Evolutionary conservation across 2,329 filamentous ascomycete species (phyloP).

Genomic region (Trichoderma atroviride): DNA sequence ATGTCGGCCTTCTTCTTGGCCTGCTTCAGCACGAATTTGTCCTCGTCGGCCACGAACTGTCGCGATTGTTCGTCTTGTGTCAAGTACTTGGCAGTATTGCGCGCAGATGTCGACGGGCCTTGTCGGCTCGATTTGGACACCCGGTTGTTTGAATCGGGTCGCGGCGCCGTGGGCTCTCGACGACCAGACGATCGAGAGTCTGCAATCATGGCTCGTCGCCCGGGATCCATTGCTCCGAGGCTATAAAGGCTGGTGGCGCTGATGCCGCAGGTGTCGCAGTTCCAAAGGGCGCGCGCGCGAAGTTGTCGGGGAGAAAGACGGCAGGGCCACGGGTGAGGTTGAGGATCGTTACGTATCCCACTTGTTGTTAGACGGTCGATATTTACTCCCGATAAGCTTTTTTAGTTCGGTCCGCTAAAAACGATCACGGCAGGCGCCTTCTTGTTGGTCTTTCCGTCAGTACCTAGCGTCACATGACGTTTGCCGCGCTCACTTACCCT

Average conservation of each 20-base stretch:
- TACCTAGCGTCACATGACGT: constrained; percentile 19
- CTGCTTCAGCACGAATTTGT: constrained; percentile 93
- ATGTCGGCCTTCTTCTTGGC: constrained; percentile 98
- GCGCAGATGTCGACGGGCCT: constrained; percentile 35
- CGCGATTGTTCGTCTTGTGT: constrained; percentile 77
- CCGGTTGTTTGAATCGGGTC: constrained; percentile 57
- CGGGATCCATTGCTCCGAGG: constrained; percentile 53
- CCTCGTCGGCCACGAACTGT: constrained; percentile 90
- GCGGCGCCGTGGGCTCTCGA: constrained; percentile 58
- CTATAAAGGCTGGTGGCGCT: background rate
- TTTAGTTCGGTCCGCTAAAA: constrained; percentile 23
- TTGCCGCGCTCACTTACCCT: constrained; percentile 9
- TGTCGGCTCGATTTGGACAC: constrained; percentile 55
- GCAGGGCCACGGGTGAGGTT: background rate
- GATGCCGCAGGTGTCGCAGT: background rate
- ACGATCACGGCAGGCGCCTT: constrained; percentile 8
- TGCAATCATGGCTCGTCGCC: constrained; percentile 57
- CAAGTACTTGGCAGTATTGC: constrained; percentile 50
- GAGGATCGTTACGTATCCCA: background rate
- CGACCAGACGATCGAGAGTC: constrained; percentile 47
- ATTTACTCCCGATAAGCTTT: constrained; percentile 24
- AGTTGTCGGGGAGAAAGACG: background rate
- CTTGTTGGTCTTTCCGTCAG: constrained; percentile 6
- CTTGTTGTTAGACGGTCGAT: constrained; percentile 14
- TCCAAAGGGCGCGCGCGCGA: background rate